Evolutionary conservation across 148 eudicot genomes (phyloP).

Genomic region (Simmondsia chinensis): DNA sequence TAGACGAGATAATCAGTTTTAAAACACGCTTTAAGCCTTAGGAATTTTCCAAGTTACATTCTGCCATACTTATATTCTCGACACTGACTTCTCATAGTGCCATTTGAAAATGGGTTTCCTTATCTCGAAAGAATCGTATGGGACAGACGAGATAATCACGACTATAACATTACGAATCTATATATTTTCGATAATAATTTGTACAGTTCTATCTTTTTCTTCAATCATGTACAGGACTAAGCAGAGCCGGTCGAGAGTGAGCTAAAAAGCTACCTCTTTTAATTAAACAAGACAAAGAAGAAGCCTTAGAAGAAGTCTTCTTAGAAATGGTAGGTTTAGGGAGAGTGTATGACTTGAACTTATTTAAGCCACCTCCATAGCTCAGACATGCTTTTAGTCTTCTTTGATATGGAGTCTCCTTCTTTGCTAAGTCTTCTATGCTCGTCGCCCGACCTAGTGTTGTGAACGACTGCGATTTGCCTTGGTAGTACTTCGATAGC

Average conservation of each 20-base stretch:
- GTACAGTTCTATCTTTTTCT: conserved; percentile 18
- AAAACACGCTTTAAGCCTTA: too few relatives aligned
- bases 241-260: conserved; percentile 29
- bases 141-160: too few relatives aligned
- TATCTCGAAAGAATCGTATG: too few relatives aligned
- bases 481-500: conserved; percentile 66
- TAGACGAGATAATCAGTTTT: too few relatives aligned
- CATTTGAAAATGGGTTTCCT: too few relatives aligned
- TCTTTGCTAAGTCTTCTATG: conserved; percentile 73
- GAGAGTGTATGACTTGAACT: conserved; percentile 29
- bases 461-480: conserved; percentile 80
- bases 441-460: conserved; percentile 61
- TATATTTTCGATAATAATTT: too few relatives aligned
- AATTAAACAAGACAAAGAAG: conserved; percentile 26
- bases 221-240: too few relatives aligned
- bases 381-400: conserved; percentile 52
- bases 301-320: conserved; percentile 29
- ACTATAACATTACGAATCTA: too few relatives aligned
- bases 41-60: too few relatives aligned
- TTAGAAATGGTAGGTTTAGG: conserved; percentile 64
- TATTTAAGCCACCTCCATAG: conserved; percentile 47
- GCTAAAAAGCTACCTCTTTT: conserved; percentile 30
- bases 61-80: too few relatives aligned
- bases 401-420: conserved; percentile 32
- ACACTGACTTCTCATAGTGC: too few relatives aligned